Conservation (phyloP, 306 rosid genomes). For the Castanea crenata region DNA sequence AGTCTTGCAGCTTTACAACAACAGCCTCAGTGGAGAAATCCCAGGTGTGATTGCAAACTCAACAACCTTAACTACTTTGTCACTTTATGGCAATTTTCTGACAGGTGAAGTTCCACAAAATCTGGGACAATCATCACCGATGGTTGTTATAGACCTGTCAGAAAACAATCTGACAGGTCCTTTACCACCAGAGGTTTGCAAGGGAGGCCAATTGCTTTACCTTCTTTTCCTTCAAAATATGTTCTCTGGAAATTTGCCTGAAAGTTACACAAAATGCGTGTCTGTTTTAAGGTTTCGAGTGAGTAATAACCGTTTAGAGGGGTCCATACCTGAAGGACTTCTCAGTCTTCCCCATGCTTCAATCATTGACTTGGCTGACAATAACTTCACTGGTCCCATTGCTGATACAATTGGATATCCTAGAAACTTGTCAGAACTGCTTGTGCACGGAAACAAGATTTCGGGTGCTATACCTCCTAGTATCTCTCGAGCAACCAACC, state of each 20-base stretch:
- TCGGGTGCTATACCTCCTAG: slow-evolving; percentile 76
- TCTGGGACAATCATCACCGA: slow-evolving; percentile 63
- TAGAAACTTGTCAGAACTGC: slow-evolving; percentile 75
- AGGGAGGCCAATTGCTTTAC: slow-evolving; percentile 59
- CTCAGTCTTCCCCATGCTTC: slow-evolving; percentile 72
- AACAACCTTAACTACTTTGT: slow-evolving; percentile 51
- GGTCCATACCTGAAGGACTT: slow-evolving; percentile 68
- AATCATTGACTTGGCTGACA: slow-evolving; percentile 69
- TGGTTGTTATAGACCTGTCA: slow-evolving; percentile 78
- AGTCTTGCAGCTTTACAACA: slow-evolving; percentile 87
- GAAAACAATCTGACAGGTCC: slow-evolving; percentile 76
- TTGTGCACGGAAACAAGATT: slow-evolving; percentile 71
- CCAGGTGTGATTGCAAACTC: slow-evolving; percentile 70
- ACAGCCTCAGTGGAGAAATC: slow-evolving; percentile 70
- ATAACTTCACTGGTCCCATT: slow-evolving; percentile 63
- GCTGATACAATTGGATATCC: slow-evolving; percentile 49
- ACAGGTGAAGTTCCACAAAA: slow-evolving; percentile 66
- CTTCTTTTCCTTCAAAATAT: slow-evolving; percentile 69
- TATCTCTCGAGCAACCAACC: slow-evolving; percentile 55
- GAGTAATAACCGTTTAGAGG: slow-evolving; percentile 57
- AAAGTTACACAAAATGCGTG: slow-evolving; percentile 55
- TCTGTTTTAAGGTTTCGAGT: slow-evolving; percentile 78
- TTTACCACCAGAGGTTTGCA: slow-evolving; percentile 71
- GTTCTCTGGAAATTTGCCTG: slow-evolving; percentile 74
- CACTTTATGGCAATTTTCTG: slow-evolving; percentile 74